phyloP scores from a whole-genome alignment of 495 filamentous ascomycete species.

The Xylaria bambusicola region DNA sequence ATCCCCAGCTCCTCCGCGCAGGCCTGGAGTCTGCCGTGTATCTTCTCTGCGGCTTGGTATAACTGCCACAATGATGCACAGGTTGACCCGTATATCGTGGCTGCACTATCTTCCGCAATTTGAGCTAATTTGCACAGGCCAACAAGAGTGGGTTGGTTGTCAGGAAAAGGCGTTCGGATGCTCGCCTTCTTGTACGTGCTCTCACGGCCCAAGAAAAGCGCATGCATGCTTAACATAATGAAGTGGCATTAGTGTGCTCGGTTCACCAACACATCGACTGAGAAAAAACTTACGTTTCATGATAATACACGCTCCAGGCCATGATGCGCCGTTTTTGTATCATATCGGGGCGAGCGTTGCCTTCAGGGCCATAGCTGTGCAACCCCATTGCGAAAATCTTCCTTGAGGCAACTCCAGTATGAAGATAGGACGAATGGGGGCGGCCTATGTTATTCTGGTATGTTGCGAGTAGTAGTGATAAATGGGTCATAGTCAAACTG shows the following conservation, averaged over 20 bases:
- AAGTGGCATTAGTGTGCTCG: neutral
- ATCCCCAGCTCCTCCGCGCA: conserved; percentile 25
- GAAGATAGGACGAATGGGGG: conserved; percentile 47
- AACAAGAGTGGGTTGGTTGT: conserved; percentile 39
- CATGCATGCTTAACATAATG: conserved; percentile 41
- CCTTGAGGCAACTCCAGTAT: conserved; percentile 40
- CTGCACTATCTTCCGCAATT: conserved; percentile 37
- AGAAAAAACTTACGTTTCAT: conserved; percentile 39
- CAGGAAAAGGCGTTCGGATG: conserved; percentile 36
- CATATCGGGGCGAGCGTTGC: conserved; percentile 32
- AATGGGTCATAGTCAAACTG: conserved; percentile 46
- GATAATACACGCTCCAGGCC: conserved; percentile 46
- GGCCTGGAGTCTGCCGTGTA: conserved; percentile 38
- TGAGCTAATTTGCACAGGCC: conserved; percentile 37
- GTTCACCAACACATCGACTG: neutral
- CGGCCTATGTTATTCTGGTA: conserved; percentile 48
- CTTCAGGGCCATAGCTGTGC: conserved; percentile 43
- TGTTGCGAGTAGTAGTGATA: conserved; percentile 46
- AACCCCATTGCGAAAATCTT: conserved; percentile 47
- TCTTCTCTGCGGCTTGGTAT: conserved; percentile 46
- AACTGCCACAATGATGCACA: conserved; percentile 49
- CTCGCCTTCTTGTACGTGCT: conserved; percentile 40
- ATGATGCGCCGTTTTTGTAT: conserved; percentile 41
- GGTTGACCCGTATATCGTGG: conserved; percentile 43
- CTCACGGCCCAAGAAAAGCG: conserved; percentile 45